phyloP scores from a whole-genome alignment of 176 grass and related monocot genomes.

The Cocos nucifera region DNA sequence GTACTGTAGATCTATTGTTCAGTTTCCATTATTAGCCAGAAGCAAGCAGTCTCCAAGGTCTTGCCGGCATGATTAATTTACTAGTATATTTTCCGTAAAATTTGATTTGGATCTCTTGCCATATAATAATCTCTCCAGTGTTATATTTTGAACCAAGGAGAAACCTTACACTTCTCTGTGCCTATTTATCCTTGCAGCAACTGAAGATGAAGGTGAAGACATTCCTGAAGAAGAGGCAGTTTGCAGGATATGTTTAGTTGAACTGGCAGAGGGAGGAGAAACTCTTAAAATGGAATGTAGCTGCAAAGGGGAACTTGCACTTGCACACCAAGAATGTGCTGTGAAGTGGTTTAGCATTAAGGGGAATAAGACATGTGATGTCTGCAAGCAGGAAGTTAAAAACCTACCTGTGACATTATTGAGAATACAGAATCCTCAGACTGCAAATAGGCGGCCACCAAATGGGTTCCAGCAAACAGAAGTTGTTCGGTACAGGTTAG shows the following conservation, averaged over 20 bases:
- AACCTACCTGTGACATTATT: slow-evolving; percentile 93
- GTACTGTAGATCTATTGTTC: no score
- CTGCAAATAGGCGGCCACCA: slow-evolving; percentile 36
- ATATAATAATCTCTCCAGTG: neutral
- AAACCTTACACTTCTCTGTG: no score
- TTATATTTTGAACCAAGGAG: no score
- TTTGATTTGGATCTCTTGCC: neutral
- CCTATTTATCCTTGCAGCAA: slow-evolving; percentile 20
- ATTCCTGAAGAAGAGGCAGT: slow-evolving; percentile 98
- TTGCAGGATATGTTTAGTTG: slow-evolving; percentile 89
- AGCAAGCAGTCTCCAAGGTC: no score
- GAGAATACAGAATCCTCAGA: slow-evolving; percentile 66
- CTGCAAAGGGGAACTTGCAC: slow-evolving; percentile 97
- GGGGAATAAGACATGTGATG: slow-evolving; percentile 95
- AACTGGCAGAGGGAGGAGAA: slow-evolving; percentile 92
- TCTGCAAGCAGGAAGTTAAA: slow-evolving; percentile 81
- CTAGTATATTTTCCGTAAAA: no score
- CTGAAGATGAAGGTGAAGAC: slow-evolving; percentile 75
- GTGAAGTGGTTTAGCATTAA: slow-evolving; percentile 99
- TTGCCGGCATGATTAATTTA: no score
- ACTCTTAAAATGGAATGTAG: slow-evolving; percentile 99
- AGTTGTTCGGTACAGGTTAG: slow-evolving; percentile 60
- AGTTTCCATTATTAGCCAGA: neutral
- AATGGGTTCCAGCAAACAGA: slow-evolving; percentile 59
- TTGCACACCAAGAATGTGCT: slow-evolving; percentile 96